These are phyloP conservation scores for Podila minutissima DNA, from an alignment of 192 early-diverging fungal genomes.

Conservation along the genomic window DNA sequence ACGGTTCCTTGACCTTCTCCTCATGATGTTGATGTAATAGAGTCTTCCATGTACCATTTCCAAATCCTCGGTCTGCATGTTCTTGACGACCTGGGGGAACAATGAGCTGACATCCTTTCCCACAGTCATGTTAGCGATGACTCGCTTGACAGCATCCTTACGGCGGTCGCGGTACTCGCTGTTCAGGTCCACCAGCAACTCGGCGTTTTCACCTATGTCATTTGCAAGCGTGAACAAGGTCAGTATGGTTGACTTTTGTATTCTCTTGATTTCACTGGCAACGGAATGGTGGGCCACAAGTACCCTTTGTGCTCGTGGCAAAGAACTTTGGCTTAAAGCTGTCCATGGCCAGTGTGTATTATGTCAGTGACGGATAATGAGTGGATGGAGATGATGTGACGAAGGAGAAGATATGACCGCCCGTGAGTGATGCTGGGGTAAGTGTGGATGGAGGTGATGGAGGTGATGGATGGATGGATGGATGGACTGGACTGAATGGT, in stretches of 20 bases:
- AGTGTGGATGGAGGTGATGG: neutral
- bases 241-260: neutral
- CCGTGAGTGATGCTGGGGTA: no score
- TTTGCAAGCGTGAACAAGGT: neutral
- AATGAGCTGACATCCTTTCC: conserved; percentile 97
- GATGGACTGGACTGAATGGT: neutral
- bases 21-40: neutral
- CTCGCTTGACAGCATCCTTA: conserved; percentile 98
- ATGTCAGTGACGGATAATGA: neutral
- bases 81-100: conserved; percentile 97
- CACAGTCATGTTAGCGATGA: conserved; percentile 99
- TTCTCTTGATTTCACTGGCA: no score
- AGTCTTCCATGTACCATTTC: conserved; percentile 60
- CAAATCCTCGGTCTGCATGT: conserved; percentile 99
- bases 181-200: conserved; percentile 97
- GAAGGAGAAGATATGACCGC: no score
- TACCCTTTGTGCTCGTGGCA: conserved; percentile 80
- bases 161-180: conserved; percentile 95
- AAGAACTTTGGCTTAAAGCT: conserved; percentile 74
- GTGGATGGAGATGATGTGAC: no score
- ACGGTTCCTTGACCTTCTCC: neutral
- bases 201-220: conserved; percentile 91
- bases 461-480: neutral
- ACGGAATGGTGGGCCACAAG: neutral
- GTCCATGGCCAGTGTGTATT: conserved; percentile 12